Percentiles rank a stretch among this genome's conserved stretches.
These are phyloP conservation scores for Collybia nuda DNA, from an alignment of 768 basidiomycete genomes.

Conservation along the genomic window DNA sequence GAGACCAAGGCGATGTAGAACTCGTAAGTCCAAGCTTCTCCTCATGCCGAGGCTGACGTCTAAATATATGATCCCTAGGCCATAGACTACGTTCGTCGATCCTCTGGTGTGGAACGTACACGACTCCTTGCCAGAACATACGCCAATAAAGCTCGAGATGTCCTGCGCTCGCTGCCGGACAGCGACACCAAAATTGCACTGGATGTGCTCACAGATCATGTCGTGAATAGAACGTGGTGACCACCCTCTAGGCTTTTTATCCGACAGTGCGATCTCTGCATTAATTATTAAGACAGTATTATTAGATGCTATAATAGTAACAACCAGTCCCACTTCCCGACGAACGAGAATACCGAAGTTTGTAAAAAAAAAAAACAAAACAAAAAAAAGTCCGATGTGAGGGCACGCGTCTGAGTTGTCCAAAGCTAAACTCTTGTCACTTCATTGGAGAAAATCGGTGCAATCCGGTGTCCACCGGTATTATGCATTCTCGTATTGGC, in stretches of 20 bases:
- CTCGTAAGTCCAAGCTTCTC: slow-evolving; percentile 43
- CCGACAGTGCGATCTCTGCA: neutral
- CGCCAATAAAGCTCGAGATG: slow-evolving; percentile 73
- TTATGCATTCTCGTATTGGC: neutral
- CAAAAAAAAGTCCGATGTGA: too few relatives aligned
- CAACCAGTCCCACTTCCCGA: too few relatives aligned
- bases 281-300: too few relatives aligned
- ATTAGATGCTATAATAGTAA: too few relatives aligned
- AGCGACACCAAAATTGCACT: slow-evolving; percentile 81
- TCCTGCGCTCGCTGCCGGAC: slow-evolving; percentile 70
- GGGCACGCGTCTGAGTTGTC: too few relatives aligned
- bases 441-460: too few relatives aligned
- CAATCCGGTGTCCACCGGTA: too few relatives aligned
- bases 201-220: slow-evolving; percentile 65
- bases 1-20: slow-evolving; percentile 76
- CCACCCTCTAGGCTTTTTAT: neutral
- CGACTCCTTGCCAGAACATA: slow-evolving; percentile 73
- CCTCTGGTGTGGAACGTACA: slow-evolving; percentile 79
- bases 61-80: slow-evolving; percentile 43
- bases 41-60: neutral
- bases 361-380: too few relatives aligned
- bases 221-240: slow-evolving; percentile 60
- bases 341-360: too few relatives aligned
- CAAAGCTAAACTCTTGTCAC: too few relatives aligned
- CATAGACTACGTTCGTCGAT: slow-evolving; percentile 60